Evolutionary conservation across 345 rosid species (phyloP).

Genomic region (Euphorbia lathyris): DNA sequence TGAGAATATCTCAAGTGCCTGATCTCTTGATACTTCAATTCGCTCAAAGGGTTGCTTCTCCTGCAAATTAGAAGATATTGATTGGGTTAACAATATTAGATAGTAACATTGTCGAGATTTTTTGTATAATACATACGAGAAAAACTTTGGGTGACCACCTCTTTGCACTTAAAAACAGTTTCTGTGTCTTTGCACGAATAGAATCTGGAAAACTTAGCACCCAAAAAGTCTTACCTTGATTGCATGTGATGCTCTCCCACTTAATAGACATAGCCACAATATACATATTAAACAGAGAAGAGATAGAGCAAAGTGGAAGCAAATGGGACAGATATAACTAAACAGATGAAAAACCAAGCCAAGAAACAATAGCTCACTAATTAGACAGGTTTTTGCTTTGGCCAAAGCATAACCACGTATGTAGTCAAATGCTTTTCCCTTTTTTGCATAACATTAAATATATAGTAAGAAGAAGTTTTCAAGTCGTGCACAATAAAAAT

Average conservation of each 20-base stretch:
- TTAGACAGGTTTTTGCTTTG: background rate
- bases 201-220: background rate
- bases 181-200: background rate
- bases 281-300: too few species aligned
- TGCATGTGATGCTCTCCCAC: background rate
- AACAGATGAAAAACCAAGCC: background rate
- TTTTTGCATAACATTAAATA: background rate
- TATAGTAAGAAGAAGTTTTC: background rate
- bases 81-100: background rate
- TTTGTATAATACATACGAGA: background rate
- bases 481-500: background rate
- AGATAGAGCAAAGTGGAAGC: background rate
- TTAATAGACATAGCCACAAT: background rate
- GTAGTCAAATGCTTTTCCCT: background rate
- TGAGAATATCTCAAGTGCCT: slow-evolving; percentile 86
- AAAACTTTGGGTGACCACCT: background rate
- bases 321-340: background rate
- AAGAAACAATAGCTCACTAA: background rate
- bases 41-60: slow-evolving; percentile 93
- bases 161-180: background rate
- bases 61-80: slow-evolving; percentile 30
- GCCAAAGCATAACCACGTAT: background rate
- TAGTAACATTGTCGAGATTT: background rate
- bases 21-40: slow-evolving; percentile 86
- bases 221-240: background rate